A percentile compares a stretch with the other conserved stretches of the same genome.
phyloP scores from a whole-genome alignment of 2,329 filamentous ascomycete species.

The Cercospora berteroae region DNA sequence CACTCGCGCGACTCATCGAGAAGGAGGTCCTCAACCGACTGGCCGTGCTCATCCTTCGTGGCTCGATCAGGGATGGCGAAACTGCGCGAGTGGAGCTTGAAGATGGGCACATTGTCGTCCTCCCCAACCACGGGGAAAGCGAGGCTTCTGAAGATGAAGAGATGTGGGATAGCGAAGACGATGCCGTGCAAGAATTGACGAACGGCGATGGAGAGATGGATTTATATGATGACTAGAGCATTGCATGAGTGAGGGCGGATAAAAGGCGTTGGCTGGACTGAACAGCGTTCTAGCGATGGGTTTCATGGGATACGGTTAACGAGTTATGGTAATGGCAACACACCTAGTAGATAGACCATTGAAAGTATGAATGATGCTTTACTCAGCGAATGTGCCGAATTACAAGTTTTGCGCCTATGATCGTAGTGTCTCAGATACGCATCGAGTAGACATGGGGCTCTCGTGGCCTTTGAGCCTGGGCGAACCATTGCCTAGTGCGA shows the following conservation, averaged over 20 bases:
- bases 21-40: conserved; percentile 94
- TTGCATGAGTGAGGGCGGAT: not conserved
- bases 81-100: conserved; percentile 73
- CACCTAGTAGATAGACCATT: not conserved
- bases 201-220: conserved; percentile 59
- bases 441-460: not conserved
- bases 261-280: conserved; percentile 3
- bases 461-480: not conserved
- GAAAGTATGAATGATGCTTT: not conserved
- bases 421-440: not conserved
- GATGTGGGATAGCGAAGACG: conserved; percentile 73
- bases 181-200: conserved; percentile 66
- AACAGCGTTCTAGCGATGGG: conserved; percentile 25
- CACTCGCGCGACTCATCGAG: conserved; percentile 85
- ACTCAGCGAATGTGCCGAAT: not conserved
- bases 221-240: conserved; percentile 54
- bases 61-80: conserved; percentile 83
- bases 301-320: conserved; percentile 7
- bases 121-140: conserved; percentile 75
- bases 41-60: conserved; percentile 85
- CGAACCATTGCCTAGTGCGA: not conserved
- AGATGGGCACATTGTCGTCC: conserved; percentile 74
- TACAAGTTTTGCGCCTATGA: not conserved
- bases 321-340: conserved; percentile 3
- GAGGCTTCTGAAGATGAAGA: conserved; percentile 52